A percentile compares a stretch with the other conserved stretches of the same genome.
Evolutionary conservation across 371 early-diverging fungal species (phyloP).

Genomic region (Mucor sp.): DNA sequence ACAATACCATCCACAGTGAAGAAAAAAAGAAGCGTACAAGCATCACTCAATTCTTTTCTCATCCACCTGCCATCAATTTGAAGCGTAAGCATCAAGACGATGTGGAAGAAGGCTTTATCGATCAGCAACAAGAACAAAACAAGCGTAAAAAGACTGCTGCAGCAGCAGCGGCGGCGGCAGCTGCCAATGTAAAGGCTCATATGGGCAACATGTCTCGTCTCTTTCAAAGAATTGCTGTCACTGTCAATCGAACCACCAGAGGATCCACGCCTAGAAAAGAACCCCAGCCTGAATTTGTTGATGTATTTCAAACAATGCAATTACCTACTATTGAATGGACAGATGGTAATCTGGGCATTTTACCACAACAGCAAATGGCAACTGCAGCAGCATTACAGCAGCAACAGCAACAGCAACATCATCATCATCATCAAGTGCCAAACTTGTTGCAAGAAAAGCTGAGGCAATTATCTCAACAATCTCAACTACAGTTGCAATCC

Average conservation of each 20-base stretch:
- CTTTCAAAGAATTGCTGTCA: slow-evolving; percentile 1
- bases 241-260: neutral
- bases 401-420: neutral
- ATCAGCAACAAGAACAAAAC: neutral
- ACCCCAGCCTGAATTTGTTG: neutral
- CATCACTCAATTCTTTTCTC: neutral
- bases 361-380: neutral
- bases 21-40: slow-evolving; percentile 1
- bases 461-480: neutral
- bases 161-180: neutral
- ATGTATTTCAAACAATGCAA: neutral
- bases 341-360: slow-evolving; percentile 6
- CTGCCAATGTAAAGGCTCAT: neutral
- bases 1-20: neutral
- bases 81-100: slow-evolving; percentile 3
- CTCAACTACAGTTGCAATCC: neutral
- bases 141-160: slow-evolving; percentile 1
- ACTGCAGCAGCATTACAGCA: neutral
- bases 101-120: neutral
- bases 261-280: neutral
- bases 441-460: neutral
- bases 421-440: neutral
- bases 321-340: slow-evolving; percentile 17
- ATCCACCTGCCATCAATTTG: neutral
- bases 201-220: neutral